Conservation (phyloP, 2,329 filamentous ascomycete species). For the Monosporascus sp. region DNA sequence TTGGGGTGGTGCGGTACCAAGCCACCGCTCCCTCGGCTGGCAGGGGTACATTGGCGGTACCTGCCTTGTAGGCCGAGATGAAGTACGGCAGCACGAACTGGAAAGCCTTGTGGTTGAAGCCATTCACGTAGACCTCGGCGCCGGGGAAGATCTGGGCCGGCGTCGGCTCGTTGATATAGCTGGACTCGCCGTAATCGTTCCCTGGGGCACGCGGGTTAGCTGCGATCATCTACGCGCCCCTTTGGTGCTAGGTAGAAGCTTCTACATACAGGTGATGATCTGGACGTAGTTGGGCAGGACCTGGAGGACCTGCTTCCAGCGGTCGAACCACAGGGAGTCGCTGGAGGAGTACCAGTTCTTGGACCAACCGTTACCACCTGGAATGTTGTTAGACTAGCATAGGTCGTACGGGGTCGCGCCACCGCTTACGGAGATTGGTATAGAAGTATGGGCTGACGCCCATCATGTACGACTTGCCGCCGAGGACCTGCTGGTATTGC, state of each 20-base stretch:
- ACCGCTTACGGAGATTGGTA: constrained; percentile 21
- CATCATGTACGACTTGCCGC: constrained; percentile 46
- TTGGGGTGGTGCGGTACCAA: constrained; percentile 25
- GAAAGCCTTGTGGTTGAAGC: constrained; percentile 44
- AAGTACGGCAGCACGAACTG: constrained; percentile 43
- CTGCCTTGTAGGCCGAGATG: constrained; percentile 45
- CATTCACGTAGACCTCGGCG: constrained; percentile 42
- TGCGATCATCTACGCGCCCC: constrained; percentile 3
- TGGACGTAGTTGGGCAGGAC: constrained; percentile 47
- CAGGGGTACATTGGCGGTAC: constrained; percentile 25
- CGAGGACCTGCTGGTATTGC: constrained; percentile 32
- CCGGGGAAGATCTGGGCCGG: constrained; percentile 38
- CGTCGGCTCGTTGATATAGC: constrained; percentile 47
- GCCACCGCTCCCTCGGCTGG: constrained; percentile 21
- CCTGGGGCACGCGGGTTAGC: constrained; percentile 16
- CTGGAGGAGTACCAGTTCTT: constrained; percentile 51
- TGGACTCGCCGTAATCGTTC: constrained; percentile 58
- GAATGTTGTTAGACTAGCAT: not conserved
- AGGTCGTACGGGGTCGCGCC: not conserved
- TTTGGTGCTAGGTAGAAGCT: not conserved
- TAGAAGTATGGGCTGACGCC: constrained; percentile 36
- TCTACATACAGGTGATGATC: constrained; percentile 45
- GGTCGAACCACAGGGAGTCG: constrained; percentile 49
- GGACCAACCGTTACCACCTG: not conserved
- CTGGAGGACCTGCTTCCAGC: constrained; percentile 49